Percentiles rank a stretch among this genome's conserved stretches.
phyloP scores from a whole-genome alignment of 257 asterid genomes.

The Ehretia macrophylla region DNA sequence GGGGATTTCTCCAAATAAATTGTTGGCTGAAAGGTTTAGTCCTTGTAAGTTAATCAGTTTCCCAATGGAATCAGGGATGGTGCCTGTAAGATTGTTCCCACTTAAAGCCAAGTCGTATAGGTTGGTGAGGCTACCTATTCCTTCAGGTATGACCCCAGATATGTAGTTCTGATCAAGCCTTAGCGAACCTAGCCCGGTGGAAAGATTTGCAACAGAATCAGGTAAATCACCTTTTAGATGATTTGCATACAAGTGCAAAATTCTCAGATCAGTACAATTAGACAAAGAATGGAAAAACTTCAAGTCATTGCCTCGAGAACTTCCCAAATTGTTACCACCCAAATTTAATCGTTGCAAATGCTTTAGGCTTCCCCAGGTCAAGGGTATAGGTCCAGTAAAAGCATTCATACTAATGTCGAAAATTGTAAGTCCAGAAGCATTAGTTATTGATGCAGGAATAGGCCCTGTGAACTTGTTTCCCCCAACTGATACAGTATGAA shows the following conservation, averaged over 20 bases:
- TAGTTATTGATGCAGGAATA: conserved; percentile 26
- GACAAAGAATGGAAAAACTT: conserved; percentile 17
- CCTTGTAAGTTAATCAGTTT: conserved; percentile 7
- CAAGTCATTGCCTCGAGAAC: conserved; percentile 6
- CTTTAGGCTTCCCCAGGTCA: conserved; percentile 11
- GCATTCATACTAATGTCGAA: conserved; percentile 17
- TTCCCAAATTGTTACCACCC: conserved; percentile 20
- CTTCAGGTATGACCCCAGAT: conserved; percentile 19
- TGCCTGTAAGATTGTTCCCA: conserved; percentile 11
- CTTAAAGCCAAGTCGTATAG: conserved; percentile 12
- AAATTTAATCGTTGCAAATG: conserved; percentile 10
- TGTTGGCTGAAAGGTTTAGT: conserved; percentile 9
- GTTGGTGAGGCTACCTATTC: conserved; percentile 16
- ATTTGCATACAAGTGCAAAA: conserved; percentile 17
- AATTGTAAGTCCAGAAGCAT: conserved; percentile 19
- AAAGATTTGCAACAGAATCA: conserved; percentile 17
- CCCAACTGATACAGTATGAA: conserved; percentile 14
- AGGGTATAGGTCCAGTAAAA: conserved; percentile 13
- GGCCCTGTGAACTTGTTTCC: conserved; percentile 18
- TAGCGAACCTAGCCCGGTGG: conserved; percentile 11
- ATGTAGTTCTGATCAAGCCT: conserved; percentile 13
- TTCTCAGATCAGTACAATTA: conserved; percentile 21
- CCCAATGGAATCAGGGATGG: conserved; percentile 19
- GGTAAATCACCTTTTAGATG: conserved; percentile 19
- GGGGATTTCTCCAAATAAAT: conserved; percentile 16